Conservation (phyloP, 2,329 filamentous ascomycete species). For the Dothideomycetes sp. region DNA sequence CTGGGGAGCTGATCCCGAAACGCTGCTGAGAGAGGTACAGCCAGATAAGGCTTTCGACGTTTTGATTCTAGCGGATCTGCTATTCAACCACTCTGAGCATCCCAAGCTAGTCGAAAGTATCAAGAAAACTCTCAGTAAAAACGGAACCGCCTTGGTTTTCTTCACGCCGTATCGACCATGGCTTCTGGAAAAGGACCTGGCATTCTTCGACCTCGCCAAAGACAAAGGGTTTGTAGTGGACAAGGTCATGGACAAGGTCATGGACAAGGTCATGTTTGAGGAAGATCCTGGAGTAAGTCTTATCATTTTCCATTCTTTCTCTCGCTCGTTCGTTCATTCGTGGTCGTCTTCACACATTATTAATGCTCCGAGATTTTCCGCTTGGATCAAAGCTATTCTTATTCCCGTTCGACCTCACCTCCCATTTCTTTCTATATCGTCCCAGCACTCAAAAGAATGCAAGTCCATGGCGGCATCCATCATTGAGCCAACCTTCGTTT, state of each 20-base stretch:
- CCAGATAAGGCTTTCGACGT: constrained; percentile 58
- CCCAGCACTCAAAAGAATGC: no score
- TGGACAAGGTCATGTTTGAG: constrained; percentile 84
- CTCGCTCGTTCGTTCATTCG: neutral
- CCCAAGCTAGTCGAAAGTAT: constrained; percentile 66
- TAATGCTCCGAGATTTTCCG: neutral
- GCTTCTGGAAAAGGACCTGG: constrained; percentile 74
- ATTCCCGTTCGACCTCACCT: no score
- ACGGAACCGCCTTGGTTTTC: constrained; percentile 69
- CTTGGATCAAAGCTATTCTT: no score
- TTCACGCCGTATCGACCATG: constrained; percentile 93
- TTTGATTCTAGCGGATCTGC: constrained; percentile 74
- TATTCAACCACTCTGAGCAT: constrained; percentile 89
- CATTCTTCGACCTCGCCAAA: constrained; percentile 72
- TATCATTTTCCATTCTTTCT: neutral
- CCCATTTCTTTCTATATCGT: no score
- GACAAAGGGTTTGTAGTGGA: constrained; percentile 65
- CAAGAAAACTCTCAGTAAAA: constrained; percentile 52
- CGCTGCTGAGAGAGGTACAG: constrained; percentile 25
- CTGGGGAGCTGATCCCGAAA: constrained; percentile 58
- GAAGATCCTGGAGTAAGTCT: constrained; percentile 64
- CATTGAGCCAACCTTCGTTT: no score
- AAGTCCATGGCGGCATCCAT: no score
- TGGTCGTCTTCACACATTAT: neutral
- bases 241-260: constrained; percentile 69